phyloP scores from a whole-genome alignment of 495 filamentous ascomycete genomes.

The Hypoxylon fuscum region DNA sequence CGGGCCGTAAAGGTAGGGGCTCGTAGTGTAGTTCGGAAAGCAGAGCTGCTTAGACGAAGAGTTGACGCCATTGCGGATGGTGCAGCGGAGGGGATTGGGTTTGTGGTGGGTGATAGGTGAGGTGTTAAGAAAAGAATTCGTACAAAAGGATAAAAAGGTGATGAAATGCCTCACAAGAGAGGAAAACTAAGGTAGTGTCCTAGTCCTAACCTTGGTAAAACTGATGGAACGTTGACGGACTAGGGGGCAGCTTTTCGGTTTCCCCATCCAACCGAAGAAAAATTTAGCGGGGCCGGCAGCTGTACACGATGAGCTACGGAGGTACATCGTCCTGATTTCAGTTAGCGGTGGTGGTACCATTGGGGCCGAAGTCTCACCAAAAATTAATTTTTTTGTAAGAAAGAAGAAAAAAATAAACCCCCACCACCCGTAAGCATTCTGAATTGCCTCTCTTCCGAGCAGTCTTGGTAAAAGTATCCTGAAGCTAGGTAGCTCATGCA shows the following conservation, averaged over 20 bases:
- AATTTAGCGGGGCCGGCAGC: constrained; percentile 39
- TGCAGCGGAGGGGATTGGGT: constrained; percentile 32
- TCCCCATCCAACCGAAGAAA: constrained; percentile 35
- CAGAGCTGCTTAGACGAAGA: constrained; percentile 77
- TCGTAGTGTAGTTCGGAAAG: constrained; percentile 75
- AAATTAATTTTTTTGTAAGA: constrained; percentile 5
- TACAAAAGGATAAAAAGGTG: constrained; percentile 47
- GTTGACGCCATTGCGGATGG: constrained; percentile 76
- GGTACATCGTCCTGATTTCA: constrained; percentile 14
- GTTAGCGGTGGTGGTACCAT: constrained; percentile 23
- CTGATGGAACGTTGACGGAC: constrained; percentile 28
- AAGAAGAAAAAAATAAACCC: background rate
- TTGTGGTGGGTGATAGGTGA: constrained; percentile 41
- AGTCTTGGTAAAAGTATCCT: no score
- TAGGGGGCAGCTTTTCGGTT: constrained; percentile 39
- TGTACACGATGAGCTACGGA: constrained; percentile 13
- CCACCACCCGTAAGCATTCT: background rate
- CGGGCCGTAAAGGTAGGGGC: constrained; percentile 67
- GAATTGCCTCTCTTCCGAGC: constrained; percentile 17
- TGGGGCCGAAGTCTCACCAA: constrained; percentile 29
- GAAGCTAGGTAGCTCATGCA: constrained; percentile 3
- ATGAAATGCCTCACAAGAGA: constrained; percentile 39
- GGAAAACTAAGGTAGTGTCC: constrained; percentile 35
- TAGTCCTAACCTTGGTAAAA: constrained; percentile 36
- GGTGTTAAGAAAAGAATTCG: constrained; percentile 32